Conservation (phyloP, 2,329 filamentous ascomycete genomes). For the Ascochyta clinopodiicola region DNA sequence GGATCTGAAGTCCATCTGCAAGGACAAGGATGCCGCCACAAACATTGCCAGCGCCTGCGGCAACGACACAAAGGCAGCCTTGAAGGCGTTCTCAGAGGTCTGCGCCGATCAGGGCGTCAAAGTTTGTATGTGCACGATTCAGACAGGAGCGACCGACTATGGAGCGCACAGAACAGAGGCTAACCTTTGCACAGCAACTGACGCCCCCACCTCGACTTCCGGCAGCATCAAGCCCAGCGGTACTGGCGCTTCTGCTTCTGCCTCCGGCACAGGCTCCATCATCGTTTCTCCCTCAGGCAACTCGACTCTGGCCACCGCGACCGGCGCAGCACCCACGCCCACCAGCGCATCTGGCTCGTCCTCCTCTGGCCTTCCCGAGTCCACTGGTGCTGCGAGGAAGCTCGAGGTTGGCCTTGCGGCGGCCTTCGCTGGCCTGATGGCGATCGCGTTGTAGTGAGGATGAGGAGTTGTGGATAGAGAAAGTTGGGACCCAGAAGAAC, state of each 20-base stretch:
- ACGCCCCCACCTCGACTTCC: conserved; percentile 26
- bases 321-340: conserved; percentile 20
- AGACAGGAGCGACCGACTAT: not conserved
- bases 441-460: conserved; percentile 32
- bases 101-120: conserved; percentile 37
- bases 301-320: conserved; percentile 14
- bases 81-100: conserved; percentile 37
- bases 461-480: not conserved
- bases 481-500: not conserved
- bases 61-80: conserved; percentile 28
- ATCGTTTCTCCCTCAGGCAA: conserved; percentile 12
- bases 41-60: conserved; percentile 37
- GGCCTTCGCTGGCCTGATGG: conserved; percentile 33
- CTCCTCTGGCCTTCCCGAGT: conserved; percentile 13
- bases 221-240: conserved; percentile 21
- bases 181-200: conserved; percentile 23
- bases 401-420: conserved; percentile 34
- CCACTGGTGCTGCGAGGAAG: conserved; percentile 31
- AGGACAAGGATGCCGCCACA: conserved; percentile 31
- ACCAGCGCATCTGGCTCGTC: conserved; percentile 16
- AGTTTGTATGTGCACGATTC: conserved; percentile 35
- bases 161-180: not conserved
- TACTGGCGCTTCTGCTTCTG: conserved; percentile 17
- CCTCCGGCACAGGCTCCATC: conserved; percentile 21
- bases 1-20: conserved; percentile 37